Percentiles rank a stretch among this genome's conserved stretches.
Evolutionary conservation across 108 stramenopile species (phyloP).

Genomic region (Cyclotella atomus): DNA sequence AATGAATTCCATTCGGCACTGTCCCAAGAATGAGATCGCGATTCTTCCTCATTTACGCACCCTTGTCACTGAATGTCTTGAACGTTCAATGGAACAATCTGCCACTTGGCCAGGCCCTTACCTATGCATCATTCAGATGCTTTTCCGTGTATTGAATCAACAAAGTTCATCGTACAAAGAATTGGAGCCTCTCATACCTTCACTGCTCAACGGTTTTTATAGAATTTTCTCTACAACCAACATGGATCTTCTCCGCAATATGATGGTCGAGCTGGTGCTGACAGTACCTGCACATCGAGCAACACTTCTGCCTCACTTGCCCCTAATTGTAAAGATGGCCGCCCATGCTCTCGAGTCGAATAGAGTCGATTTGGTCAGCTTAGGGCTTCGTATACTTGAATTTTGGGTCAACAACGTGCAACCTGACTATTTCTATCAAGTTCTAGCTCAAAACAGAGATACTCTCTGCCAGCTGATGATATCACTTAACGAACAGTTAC

Average conservation of each 20-base stretch:
- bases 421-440: constrained; percentile 84
- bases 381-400: constrained; percentile 75
- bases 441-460: constrained; percentile 63
- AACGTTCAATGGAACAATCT: constrained; percentile 62
- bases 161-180: constrained; percentile 91
- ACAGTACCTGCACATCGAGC: constrained; percentile 92
- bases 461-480: constrained; percentile 73
- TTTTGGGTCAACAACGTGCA: constrained; percentile 98
- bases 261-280: constrained; percentile 87
- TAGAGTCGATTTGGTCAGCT: constrained; percentile 84
- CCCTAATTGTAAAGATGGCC: constrained; percentile 87
- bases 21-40: constrained; percentile 86
- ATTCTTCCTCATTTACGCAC: constrained; percentile 84
- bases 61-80: constrained; percentile 74
- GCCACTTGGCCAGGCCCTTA: constrained; percentile 78
- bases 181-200: constrained; percentile 77
- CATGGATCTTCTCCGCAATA: constrained; percentile 49
- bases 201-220: constrained; percentile 81
- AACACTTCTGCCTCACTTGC: constrained; percentile 92
- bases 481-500: constrained; percentile 83
- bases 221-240: constrained; percentile 63
- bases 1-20: constrained; percentile 84
- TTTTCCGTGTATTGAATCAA: constrained; percentile 90
- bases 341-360: constrained; percentile 83
- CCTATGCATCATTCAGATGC: constrained; percentile 75